Conservation (phyloP, 768 basidiomycete species). For the Rhodocollybia butyracea region DNA sequence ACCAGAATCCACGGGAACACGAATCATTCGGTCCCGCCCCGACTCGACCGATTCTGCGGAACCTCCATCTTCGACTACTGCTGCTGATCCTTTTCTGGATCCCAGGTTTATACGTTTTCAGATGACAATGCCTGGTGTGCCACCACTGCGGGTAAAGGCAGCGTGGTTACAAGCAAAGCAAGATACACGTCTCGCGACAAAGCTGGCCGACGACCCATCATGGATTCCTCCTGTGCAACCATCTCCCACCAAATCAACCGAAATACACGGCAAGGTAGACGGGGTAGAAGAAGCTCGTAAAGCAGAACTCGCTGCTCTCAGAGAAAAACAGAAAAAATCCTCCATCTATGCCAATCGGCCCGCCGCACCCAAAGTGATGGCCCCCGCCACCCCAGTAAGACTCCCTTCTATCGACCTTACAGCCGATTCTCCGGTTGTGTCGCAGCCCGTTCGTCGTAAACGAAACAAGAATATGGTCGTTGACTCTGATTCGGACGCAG, state of each 20-base stretch:
- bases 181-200: slow-evolving; percentile 59
- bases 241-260: slow-evolving; percentile 19
- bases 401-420: slow-evolving; percentile 36
- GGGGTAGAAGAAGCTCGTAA: slow-evolving; percentile 74
- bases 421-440: slow-evolving; percentile 26
- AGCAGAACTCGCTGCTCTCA: slow-evolving; percentile 59
- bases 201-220: slow-evolving; percentile 49
- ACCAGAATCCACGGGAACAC: slow-evolving; percentile 45
- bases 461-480: slow-evolving; percentile 59
- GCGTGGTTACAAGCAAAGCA: slow-evolving; percentile 66
- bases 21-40: slow-evolving; percentile 49
- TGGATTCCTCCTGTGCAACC: slow-evolving; percentile 39
- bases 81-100: slow-evolving; percentile 23
- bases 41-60: slow-evolving; percentile 20
- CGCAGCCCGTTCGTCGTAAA: slow-evolving; percentile 47
- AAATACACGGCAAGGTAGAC: slow-evolving; percentile 58
- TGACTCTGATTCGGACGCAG: slow-evolving; percentile 60
- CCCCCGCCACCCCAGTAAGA: slow-evolving; percentile 34
- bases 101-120: slow-evolving; percentile 55
- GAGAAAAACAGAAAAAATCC: slow-evolving; percentile 80
- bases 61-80: slow-evolving; percentile 22
- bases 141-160: slow-evolving; percentile 45
- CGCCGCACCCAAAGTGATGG: slow-evolving; percentile 36
- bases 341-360: slow-evolving; percentile 73
- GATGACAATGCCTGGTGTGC: slow-evolving; percentile 55